Percentiles rank a stretch among this genome's conserved stretches.
phyloP scores from a whole-genome alignment of 1,284 basidiomycete species.

The Trichosporon sp. region DNA sequence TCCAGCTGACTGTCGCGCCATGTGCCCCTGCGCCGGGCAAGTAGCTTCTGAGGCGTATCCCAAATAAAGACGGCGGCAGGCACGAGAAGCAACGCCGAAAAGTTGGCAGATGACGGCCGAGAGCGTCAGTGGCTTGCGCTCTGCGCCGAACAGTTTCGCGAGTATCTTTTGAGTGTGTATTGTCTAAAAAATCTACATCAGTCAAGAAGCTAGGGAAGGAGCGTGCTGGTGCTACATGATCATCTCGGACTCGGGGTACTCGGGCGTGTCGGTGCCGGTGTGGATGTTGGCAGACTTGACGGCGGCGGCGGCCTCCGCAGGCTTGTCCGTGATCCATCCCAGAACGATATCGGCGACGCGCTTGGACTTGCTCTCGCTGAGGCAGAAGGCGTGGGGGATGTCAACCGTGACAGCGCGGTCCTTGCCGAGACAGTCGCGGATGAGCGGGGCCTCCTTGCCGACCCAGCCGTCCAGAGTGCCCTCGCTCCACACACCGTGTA shows the following conservation, averaged over 20 bases:
- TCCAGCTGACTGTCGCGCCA: background rate
- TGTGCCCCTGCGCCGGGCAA: background rate
- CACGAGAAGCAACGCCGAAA: background rate
- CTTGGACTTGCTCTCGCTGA: constrained; percentile 41
- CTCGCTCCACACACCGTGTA: constrained; percentile 45
- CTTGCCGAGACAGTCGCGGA: constrained; percentile 41
- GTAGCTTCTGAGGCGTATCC: background rate
- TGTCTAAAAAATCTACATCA: background rate
- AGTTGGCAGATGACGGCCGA: too few relatives aligned
- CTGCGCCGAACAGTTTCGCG: background rate
- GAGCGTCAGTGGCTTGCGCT: background rate
- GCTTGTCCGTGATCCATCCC: constrained; percentile 35
- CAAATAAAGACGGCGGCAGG: background rate
- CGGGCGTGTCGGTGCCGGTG: background rate
- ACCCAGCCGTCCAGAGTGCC: constrained; percentile 51
- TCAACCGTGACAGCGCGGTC: constrained; percentile 38
- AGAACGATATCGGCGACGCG: constrained; percentile 45
- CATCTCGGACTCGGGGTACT: constrained; percentile 14
- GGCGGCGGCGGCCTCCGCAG: background rate
- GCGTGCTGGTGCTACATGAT: constrained; percentile 2
- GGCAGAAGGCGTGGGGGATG: constrained; percentile 51
- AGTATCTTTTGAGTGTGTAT: background rate
- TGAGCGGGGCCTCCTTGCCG: constrained; percentile 47
- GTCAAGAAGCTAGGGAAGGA: background rate
- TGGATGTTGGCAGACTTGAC: background rate